These are phyloP conservation scores for Talaromyces sp. DNA, from an alignment of 2,329 filamentous ascomycete genomes.

Conservation along the genomic window DNA sequence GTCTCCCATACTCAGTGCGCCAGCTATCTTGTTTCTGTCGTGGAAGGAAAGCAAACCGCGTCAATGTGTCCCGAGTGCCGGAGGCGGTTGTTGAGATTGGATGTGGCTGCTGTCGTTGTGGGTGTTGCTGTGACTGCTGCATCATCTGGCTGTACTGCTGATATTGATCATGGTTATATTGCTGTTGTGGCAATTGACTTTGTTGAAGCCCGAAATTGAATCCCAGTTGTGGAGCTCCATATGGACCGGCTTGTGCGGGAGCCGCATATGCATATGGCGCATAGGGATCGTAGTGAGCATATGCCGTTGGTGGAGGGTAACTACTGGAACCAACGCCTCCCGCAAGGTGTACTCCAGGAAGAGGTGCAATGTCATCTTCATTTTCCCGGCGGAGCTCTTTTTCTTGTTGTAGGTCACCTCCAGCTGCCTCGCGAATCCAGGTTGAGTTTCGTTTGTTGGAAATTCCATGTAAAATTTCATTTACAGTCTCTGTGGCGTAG, in stretches of 20 bases:
- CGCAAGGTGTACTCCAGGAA: constrained; percentile 53
- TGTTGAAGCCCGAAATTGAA: constrained; percentile 17
- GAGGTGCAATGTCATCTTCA: constrained; percentile 75
- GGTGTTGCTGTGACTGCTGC: constrained; percentile 48
- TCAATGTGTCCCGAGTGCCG: constrained; percentile 83
- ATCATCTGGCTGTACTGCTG: constrained; percentile 55
- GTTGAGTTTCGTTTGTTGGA: constrained; percentile 82
- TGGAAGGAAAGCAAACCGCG: constrained; percentile 80
- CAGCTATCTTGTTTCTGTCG: constrained; percentile 62
- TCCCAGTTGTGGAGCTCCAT: constrained; percentile 7
- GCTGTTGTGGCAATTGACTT: constrained; percentile 5
- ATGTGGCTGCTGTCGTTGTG: constrained; percentile 3
- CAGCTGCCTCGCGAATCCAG: constrained; percentile 73
- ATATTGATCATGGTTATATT: constrained; percentile 15
- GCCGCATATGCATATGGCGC: constrained; percentile 19
- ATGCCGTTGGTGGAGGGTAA: constrained; percentile 14
- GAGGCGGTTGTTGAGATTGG: constrained; percentile 40
- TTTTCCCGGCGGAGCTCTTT: constrained; percentile 74
- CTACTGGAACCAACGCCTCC: constrained; percentile 14
- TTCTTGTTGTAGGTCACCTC: constrained; percentile 72
- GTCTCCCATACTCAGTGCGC: constrained; percentile 87
- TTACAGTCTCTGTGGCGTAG: constrained; percentile 54
- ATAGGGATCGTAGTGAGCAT: constrained; percentile 18
- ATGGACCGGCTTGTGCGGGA: constrained; percentile 8
- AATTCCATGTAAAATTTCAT: constrained; percentile 80